Evolutionary conservation across 768 basidiomycete species (phyloP).

Genomic region (Leccinum obscurum): DNA sequence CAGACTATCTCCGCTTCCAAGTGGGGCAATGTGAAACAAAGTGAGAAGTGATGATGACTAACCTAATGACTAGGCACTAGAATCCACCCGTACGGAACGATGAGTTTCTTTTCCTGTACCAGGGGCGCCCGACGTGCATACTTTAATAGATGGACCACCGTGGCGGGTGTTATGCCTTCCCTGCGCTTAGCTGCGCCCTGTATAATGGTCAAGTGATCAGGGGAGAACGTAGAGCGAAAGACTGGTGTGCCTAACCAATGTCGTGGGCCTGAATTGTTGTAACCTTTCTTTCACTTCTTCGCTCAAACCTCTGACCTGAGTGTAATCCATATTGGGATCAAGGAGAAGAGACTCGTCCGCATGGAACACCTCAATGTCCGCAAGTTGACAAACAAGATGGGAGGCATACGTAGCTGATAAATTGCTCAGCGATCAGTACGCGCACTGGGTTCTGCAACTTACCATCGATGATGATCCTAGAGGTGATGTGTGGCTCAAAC

Average conservation of each 20-base stretch:
- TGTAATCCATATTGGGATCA: constrained; percentile 72
- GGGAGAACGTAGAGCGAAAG: neutral
- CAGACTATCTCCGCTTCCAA: neutral
- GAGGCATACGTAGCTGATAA: constrained; percentile 58
- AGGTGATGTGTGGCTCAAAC: constrained; percentile 52
- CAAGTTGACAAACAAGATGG: constrained; percentile 69
- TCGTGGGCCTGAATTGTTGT: constrained; percentile 58
- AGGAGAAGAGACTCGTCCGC: constrained; percentile 74
- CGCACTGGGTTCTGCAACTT: constrained; percentile 13
- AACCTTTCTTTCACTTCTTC: constrained; percentile 73
- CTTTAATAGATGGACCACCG: constrained; percentile 65
- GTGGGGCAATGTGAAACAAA: neutral
- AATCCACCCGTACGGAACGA: neutral
- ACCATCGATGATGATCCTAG: constrained; percentile 75
- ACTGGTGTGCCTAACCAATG: constrained; percentile 49
- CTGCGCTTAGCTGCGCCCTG: constrained; percentile 94
- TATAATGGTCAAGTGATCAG: constrained; percentile 1
- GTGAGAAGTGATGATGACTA: neutral
- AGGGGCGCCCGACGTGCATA: constrained; percentile 46
- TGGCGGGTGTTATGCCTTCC: constrained; percentile 90
- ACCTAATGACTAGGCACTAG: neutral
- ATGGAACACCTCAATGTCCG: constrained; percentile 71
- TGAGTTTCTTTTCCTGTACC: neutral
- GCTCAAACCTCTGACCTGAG: constrained; percentile 63
- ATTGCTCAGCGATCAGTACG: neutral